Evolutionary conservation across 306 rosid species (phyloP), one percentile per base, ranked within the genome.

Genomic region (Pterocarpus santalinus): DNA sequence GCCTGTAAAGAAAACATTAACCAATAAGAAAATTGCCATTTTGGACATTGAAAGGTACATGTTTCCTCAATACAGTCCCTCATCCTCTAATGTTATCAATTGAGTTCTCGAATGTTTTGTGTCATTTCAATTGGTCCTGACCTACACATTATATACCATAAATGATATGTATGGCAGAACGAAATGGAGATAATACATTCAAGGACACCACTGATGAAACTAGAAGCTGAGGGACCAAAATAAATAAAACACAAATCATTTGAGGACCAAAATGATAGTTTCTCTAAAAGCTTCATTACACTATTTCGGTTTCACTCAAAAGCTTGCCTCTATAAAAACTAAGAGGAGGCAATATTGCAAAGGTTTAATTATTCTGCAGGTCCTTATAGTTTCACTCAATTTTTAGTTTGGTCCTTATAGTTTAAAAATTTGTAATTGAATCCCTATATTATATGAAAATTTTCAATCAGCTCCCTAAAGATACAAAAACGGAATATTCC

Each of bases 81-180:
- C 71, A 46, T 69, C 61, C 46, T 44, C 43, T 33, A 34, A 69
- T 58, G 63, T 60, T 36, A 33, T 79, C 33, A 32, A 57, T 22
- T 22, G 28, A 22, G 28, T 22, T 22, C 28, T 22, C 28, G 1
- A 22, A 22, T 22, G 28, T 22, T 22, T 22, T 22, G 28, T 6
- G 41, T 60, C 28, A 39, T 73, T 35, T 38, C 52, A 41, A 53
- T 78, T 39, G 46, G 55, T 30, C 57, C 10, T 22, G 39, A 38
- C 56, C 17, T 47, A 49, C 65, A 64, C 4, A 36, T 36, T 36
- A 36, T 77, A 52, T 22, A 30, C 47, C 60, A 57, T 67, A 55
- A 77, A 17, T 57, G 47, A 6, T 43, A 10, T 69, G 41, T 49
- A 58, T 17, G 71, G 64, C 15, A 69, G 43, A 79, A 69, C 63